These are phyloP conservation scores for Rhizopogon vulgaris DNA, from an alignment of 768 basidiomycete genomes.

Conservation along the genomic window DNA sequence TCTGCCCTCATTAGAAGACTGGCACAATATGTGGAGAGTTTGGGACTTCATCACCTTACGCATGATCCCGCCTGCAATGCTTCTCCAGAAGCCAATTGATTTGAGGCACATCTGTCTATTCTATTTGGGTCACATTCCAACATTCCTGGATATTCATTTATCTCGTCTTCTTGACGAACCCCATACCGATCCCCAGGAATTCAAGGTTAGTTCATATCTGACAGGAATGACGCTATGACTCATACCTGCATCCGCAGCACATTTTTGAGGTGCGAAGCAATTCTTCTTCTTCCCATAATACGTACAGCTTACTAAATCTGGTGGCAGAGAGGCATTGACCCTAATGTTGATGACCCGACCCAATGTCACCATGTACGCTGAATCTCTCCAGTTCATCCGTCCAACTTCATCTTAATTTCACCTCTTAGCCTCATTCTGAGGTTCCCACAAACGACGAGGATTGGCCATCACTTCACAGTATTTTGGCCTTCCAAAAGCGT, in stretches of 20 bases:
- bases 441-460: constrained; percentile 77
- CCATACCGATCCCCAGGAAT: constrained; percentile 78
- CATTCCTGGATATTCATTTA: constrained; percentile 88
- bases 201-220: constrained; percentile 44
- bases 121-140: constrained; percentile 90
- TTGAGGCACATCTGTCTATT: constrained; percentile 96
- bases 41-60: constrained; percentile 83
- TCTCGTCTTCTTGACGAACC: constrained; percentile 69
- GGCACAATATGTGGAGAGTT: constrained; percentile 76
- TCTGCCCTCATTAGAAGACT: constrained; percentile 71
- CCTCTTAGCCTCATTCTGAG: constrained; percentile 74
- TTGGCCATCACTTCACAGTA: constrained; percentile 73
- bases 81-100: constrained; percentile 88
- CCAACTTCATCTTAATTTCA: constrained; percentile 1
- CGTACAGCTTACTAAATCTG: background rate
- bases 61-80: constrained; percentile 86
- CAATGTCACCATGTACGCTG: constrained; percentile 66
- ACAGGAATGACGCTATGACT: constrained; percentile 2
- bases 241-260: constrained; percentile 32
- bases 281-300: background rate
- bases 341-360: constrained; percentile 85
- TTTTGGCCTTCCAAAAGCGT: constrained; percentile 72
- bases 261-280: constrained; percentile 55
- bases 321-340: constrained; percentile 87
- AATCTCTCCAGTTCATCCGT: background rate